Conservation (phyloP, 768 basidiomycete species). For the Kwoniella sp. region DNA sequence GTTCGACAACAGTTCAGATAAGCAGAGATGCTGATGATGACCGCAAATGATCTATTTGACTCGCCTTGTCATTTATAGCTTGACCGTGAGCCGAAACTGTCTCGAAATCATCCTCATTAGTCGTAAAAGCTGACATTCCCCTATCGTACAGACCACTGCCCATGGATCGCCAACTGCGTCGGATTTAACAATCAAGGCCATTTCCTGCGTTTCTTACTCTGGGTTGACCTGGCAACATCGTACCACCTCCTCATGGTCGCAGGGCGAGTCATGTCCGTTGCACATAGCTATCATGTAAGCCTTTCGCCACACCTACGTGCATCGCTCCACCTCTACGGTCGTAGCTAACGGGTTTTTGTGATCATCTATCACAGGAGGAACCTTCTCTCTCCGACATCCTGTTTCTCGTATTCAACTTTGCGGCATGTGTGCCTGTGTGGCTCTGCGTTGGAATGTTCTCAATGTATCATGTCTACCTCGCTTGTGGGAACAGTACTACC, state of each 20-base stretch:
- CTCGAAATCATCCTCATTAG: background rate
- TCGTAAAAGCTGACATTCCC: background rate
- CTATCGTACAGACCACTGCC: conserved; percentile 50
- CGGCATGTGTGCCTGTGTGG: conserved; percentile 79
- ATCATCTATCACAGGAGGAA: conserved; percentile 63
- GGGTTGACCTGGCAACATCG: conserved; percentile 81
- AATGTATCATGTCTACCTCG: conserved; percentile 79
- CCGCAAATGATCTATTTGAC: background rate
- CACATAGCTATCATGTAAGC: conserved; percentile 15
- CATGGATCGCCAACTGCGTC: conserved; percentile 61
- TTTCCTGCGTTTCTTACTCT: conserved; percentile 84
- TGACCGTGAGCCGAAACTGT: conserved; percentile 22
- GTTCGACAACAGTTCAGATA: conserved; percentile 59
- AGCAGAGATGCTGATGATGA: no score
- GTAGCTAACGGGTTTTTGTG: background rate
- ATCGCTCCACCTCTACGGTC: background rate
- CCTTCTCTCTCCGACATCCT: conserved; percentile 71
- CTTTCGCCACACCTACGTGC: background rate
- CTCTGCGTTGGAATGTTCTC: conserved; percentile 89
- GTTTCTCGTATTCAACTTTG: conserved; percentile 85
- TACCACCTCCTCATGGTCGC: conserved; percentile 64
- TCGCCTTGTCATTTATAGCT: conserved; percentile 13
- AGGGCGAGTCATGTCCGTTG: conserved; percentile 16
- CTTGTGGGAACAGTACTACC: conserved; percentile 83
- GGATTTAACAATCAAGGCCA: conserved; percentile 84